Base-by-base conservation (phyloP, 2,329 filamentous ascomycete species). In the Sarocladium strictum region DNA sequence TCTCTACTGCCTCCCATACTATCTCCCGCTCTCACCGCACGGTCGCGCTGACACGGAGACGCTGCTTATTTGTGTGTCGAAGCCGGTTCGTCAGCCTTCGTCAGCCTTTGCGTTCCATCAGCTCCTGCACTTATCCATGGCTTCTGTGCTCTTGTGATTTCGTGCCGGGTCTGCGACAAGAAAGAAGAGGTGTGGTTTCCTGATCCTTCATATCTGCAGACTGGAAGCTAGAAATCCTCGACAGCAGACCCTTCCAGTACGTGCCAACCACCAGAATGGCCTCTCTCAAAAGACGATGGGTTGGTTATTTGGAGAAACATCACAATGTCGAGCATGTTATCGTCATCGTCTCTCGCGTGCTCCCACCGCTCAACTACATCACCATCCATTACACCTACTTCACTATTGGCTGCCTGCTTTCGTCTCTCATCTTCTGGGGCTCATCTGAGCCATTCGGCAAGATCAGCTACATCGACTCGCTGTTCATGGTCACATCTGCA, bases 301-400 rank as follows among this genome's bases (percentile, higher is more conserved):
- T 23, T 10, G 53, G 32, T 15, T 54, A 27, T 21, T 43, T 54
- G 1, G 56, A 54, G 1, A 54, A 56, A 9, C 54, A 56, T 17
- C 45, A 37, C 23, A 27, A 26, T 7, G 21, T 49, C 19, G 54
- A 51, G 10, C 23, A 26, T 19, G 27, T 49, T 3, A 12, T 53
- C 11, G 19, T 5, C 14, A 26, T 27, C 26, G 2, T 53, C 14
- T 26, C 17, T 15, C 33, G 33, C 14, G 53, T 54, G 54, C 47
- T 74, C 9, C 76, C 75, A 10, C 71, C 74, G 3, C 65, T 82
- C 57, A 85, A 84, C 60, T 86, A 81, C 64, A 79, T 86, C 61
- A 83, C 80, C 2, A 61, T 88, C 5, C 86, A 89, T 64, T 87
- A 87, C 68, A 65, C 75, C 52, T 89, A 88, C 68, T 89, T 89